Evolutionary conservation across 164 flowering plant species (phyloP), one percentile per base, ranked within the genome.

Genomic region (Macadamia integrifolia): DNA sequence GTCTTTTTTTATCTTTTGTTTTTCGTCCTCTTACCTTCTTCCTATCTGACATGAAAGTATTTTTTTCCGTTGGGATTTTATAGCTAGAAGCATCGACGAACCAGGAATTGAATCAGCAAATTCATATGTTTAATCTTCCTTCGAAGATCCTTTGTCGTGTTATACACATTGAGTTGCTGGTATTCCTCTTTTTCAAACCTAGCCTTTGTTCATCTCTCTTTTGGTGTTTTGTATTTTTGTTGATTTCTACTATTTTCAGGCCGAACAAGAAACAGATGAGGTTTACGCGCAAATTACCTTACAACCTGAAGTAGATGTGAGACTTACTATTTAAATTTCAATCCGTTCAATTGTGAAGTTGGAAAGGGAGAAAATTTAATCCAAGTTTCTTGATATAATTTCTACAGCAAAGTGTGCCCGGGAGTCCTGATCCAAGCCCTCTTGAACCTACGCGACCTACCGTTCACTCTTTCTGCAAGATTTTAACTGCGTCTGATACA

Each of bases 401-500:
- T 42, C 44, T 42, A 49, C 78, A 91, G 97, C 91, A 85, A 85
- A 74, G 13, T 32, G 94, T 87, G 76, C 90, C 88, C 40, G 69
- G 65, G 13, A 83, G 80, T 70, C 89, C 86, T 65, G 94, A 88
- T 80, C 77, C 78, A n/a, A 60, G 65, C 70, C 71, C 43, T 0
- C 76, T 79, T 7, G 91, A 88, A 72, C 68, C 76, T 55, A 76
- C 77, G 11, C 84, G 78, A 72, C 84, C 75, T 5, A 61, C 71
- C 9, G 84, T 87, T 56, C 88, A 84, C 17, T 90, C 91, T 3
- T 93, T 91, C 66, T 88, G 90, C 80, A 93, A 93, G 82, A 86
- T 87, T 65, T 79, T 91, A 62, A 93, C 98, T 14, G 96, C 98
- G 55, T 91, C 97, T 44, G 98, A 91, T 69, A 93, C 97, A 1